Base-by-base conservation (phyloP, 352 stramenopile genomes). In the Pythium aquatile region DNA sequence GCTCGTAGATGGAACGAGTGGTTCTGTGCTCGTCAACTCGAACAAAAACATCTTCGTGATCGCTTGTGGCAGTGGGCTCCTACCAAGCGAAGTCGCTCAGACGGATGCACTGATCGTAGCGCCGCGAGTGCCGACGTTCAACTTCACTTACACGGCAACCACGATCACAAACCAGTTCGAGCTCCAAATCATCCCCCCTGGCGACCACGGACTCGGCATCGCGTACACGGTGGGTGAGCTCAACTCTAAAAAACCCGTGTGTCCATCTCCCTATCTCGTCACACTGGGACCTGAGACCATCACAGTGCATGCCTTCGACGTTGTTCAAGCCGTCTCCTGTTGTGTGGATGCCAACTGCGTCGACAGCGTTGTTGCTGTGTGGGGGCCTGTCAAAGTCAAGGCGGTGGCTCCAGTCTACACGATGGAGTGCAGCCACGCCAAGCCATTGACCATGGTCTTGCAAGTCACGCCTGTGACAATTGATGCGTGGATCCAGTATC, bases 281-380 rank as follows among this genome's bases (percentile, higher is more conserved):
- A 4, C 58, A 72, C 28, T 44, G 29, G 16, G 74, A 65, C 30
- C 71, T 68, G n/a, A 8, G 1, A 32, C 47, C 17, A 48, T 74
- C 20, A 64, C 56, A 0, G 58, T 76, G 7, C 68, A 44, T 6
- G 77, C 83, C 16, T 78, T 66, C 17, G 75, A 88, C 32, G 61
- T 82, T 5, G 62, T 91, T 13, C 66, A 52, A 44, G 78, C 80
- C 0, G 72, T 87, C 1, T 63, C 75, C 17, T 91, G 83, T 58
- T 91, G 83, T 40, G 39, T 59, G 0, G 35, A 46, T 9, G 66
- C 57, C 14, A 56, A 59, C 28, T 79, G 72, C 30, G 52, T 68
- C 5, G 65, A 72, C 39, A 76, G 72, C 29, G 29, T 40, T 1
- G 33, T 65, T 7, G 29, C 54, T 3, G 35, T 46, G 9, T 76